phyloP scores from a whole-genome alignment of 2,329 filamentous ascomycete genomes.

The Fusarium scirpi region DNA sequence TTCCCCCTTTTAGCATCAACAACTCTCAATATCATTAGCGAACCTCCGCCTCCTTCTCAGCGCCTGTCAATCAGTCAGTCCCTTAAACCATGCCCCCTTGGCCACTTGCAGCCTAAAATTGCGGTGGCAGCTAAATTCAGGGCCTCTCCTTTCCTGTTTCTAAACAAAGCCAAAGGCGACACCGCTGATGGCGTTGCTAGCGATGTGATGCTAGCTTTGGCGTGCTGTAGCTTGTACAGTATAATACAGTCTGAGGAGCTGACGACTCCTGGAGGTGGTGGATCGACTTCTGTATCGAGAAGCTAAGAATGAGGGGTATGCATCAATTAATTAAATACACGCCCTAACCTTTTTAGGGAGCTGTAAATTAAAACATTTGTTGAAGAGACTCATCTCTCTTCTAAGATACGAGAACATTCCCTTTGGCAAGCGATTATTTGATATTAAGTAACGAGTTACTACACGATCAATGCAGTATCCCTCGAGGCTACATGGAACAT shows the following conservation, averaged over 20 bases:
- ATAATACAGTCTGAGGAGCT: slow-evolving; percentile 4
- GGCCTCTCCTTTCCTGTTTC: slow-evolving; percentile 25
- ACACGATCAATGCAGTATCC: not conserved
- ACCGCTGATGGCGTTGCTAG: slow-evolving; percentile 15
- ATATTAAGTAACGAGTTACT: not conserved
- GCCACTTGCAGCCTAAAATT: slow-evolving; percentile 35
- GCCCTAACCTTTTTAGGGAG: slow-evolving; percentile 16
- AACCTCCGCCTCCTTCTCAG: slow-evolving; percentile 10
- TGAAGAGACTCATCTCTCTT: slow-evolving; percentile 9
- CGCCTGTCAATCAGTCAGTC: not conserved
- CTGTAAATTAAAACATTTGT: slow-evolving; percentile 17
- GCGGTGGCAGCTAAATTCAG: slow-evolving; percentile 45
- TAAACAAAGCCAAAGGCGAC: slow-evolving; percentile 23
- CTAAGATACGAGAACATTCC: slow-evolving; percentile 12
- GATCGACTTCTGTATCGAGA: slow-evolving; percentile 1
- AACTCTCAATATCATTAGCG: slow-evolving; percentile 10
- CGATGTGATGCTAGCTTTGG: slow-evolving; percentile 26
- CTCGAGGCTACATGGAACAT: not conserved
- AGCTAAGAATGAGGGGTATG: slow-evolving; percentile 15
- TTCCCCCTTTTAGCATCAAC: slow-evolving; percentile 10
- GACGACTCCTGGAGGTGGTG: slow-evolving; percentile 1
- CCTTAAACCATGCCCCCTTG: not conserved
- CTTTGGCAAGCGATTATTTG: not conserved
- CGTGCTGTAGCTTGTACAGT: slow-evolving; percentile 35
- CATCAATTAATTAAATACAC: slow-evolving; percentile 36